These are phyloP conservation scores for Alternaria sp. DNA, from an alignment of 2,329 filamentous ascomycete genomes.

Conservation along the genomic window DNA sequence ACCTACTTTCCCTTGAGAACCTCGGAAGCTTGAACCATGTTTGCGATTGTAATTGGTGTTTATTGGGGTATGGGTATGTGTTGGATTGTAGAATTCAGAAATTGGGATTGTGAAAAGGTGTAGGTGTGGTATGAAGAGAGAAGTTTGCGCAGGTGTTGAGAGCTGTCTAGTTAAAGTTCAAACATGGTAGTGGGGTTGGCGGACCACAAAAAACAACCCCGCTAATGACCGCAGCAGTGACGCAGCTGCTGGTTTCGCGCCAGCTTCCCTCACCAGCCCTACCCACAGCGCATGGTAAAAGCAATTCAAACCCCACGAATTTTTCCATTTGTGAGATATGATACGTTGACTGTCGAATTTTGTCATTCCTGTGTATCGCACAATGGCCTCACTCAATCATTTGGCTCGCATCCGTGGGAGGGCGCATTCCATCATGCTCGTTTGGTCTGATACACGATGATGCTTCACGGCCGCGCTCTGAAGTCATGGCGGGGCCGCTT, in stretches of 20 bases:
- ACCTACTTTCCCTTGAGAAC: constrained; percentile 69
- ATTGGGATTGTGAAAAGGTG: background rate
- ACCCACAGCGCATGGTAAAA: constrained; percentile 12
- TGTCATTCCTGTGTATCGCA: too few relatives aligned
- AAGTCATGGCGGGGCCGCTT: constrained; percentile 43
- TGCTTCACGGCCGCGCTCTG: constrained; percentile 49
- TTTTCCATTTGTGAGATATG: background rate
- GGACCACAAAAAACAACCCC: constrained; percentile 22
- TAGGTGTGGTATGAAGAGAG: constrained; percentile 9
- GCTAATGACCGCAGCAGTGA: constrained; percentile 24
- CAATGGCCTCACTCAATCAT: constrained; percentile 14
- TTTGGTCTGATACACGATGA: constrained; percentile 1
- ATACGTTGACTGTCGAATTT: background rate
- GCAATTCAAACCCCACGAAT: constrained; percentile 7
- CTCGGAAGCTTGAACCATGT: constrained; percentile 39
- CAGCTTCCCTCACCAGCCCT: constrained; percentile 8
- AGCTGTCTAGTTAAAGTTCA: constrained; percentile 18
- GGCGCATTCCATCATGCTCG: background rate
- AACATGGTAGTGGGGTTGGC: constrained; percentile 20
- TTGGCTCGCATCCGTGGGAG: constrained; percentile 48
- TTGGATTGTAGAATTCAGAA: background rate
- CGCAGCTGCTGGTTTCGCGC: constrained; percentile 12
- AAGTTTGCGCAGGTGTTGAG: constrained; percentile 7
- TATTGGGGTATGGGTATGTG: background rate
- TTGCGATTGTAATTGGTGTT: constrained; percentile 12